A percentile compares a stretch with the other conserved stretches of the same genome.
These are phyloP conservation scores for Globisporangium okanoganense DNA, from an alignment of 352 stramenopile species.

Conservation along the genomic window DNA sequence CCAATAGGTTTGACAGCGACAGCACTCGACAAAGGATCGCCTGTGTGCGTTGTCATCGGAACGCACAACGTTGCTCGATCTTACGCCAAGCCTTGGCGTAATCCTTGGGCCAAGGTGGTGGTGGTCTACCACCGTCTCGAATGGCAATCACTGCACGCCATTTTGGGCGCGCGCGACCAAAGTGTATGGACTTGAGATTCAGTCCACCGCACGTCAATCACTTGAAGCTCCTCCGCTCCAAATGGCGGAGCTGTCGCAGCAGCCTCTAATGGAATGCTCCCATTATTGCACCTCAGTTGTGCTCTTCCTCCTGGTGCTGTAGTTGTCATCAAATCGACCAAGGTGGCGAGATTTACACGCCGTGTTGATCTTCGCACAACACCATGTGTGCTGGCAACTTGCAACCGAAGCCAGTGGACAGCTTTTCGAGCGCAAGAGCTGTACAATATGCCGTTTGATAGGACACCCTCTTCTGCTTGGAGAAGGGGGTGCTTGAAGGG, in stretches of 20 bases:
- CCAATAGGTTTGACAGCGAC: too few relatives aligned
- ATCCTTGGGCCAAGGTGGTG: too few relatives aligned
- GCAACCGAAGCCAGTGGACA: neutral
- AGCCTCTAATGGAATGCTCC: neutral
- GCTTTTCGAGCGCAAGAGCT: neutral
- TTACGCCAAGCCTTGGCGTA: too few relatives aligned
- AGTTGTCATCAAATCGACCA: neutral
- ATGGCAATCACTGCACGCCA: too few relatives aligned
- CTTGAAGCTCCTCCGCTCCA: neutral
- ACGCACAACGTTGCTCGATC: neutral
- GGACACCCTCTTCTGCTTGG: neutral
- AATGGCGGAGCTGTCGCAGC: neutral
- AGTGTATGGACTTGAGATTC: neutral
- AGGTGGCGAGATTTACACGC: neutral
- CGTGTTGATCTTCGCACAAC: neutral
- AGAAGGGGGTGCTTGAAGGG: neutral
- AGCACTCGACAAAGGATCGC: too few relatives aligned
- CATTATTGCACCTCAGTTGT: too few relatives aligned
- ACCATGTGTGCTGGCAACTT: neutral
- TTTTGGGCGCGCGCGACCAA: neutral
- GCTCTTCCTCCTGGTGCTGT: too few relatives aligned
- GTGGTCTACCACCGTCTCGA: too few relatives aligned
- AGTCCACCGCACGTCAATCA: neutral
- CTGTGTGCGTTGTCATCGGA: neutral
- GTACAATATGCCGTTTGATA: constrained; percentile 3